Percentiles rank a stretch among this genome's conserved stretches.
Evolutionary conservation across 768 basidiomycete genomes (phyloP).

Genomic region (Pholiota conissans): DNA sequence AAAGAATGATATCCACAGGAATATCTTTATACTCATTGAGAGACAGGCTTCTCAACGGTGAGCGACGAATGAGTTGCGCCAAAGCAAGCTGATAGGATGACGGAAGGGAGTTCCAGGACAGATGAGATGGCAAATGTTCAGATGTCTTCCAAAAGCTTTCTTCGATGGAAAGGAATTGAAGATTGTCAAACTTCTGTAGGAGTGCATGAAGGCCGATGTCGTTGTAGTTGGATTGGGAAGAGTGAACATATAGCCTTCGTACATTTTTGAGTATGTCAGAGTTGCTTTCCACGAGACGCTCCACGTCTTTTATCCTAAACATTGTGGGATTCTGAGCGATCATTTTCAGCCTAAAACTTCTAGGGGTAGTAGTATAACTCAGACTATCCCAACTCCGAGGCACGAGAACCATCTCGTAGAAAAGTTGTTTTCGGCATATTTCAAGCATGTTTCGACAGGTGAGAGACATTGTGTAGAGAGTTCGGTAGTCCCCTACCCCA

Average conservation of each 20-base stretch:
- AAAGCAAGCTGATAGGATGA: neutral
- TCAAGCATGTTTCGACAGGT: neutral
- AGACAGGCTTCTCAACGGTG: neutral
- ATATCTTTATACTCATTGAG: neutral
- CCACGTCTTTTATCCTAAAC: neutral
- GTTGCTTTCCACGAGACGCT: neutral
- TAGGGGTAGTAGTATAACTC: neutral
- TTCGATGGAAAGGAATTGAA: neutral
- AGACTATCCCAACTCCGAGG: neutral
- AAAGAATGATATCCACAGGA: neutral
- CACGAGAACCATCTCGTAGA: neutral
- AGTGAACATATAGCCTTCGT: neutral
- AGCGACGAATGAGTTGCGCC: neutral
- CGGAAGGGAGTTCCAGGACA: neutral
- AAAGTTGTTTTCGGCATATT: neutral
- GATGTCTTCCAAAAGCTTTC: too few relatives aligned
- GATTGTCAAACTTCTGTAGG: neutral
- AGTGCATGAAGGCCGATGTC: neutral
- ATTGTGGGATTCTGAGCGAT: neutral
- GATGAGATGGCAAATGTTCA: neutral
- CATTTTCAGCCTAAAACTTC: neutral
- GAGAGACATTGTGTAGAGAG: neutral
- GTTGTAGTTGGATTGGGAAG: conserved; percentile 1
- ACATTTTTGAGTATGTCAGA: conserved; percentile 2
- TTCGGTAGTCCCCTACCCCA: neutral